phyloP scores from a whole-genome alignment of 495 filamentous ascomycete species.

The Penicillium salamii region DNA sequence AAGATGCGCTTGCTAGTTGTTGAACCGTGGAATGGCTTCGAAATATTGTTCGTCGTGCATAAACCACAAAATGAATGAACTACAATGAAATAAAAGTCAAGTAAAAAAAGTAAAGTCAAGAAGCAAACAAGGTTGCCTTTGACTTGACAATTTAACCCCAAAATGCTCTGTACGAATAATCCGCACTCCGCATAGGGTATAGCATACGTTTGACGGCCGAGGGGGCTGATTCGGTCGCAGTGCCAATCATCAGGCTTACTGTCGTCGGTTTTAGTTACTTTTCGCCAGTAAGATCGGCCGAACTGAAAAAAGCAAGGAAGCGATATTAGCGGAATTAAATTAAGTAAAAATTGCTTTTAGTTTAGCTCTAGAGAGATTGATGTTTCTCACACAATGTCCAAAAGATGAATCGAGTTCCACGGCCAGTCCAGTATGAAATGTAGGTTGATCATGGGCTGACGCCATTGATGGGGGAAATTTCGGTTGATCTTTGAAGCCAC shows the following conservation, averaged over 20 bases:
- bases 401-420: not conserved
- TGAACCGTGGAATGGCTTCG: too few relatives aligned
- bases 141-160: constrained; percentile 14
- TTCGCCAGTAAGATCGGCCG: constrained; percentile 18
- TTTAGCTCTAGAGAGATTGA: too few relatives aligned
- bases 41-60: too few relatives aligned
- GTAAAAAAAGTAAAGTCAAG: not conserved
- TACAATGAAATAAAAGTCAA: not conserved
- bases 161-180: not conserved
- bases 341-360: not conserved
- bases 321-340: not conserved
- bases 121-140: too few relatives aligned
- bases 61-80: constrained; percentile 1
- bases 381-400: too few relatives aligned
- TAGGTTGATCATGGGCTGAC: constrained; percentile 21
- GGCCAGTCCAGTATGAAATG: constrained; percentile 1
- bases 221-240: constrained; percentile 13
- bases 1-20: not conserved
- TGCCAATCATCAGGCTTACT: constrained; percentile 15
- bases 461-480: constrained; percentile 6
- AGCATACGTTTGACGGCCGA: not conserved
- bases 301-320: constrained; percentile 10
- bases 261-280: constrained; percentile 9
- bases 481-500: constrained; percentile 1
- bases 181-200: not conserved